phyloP scores from a whole-genome alignment of 192 early-diverging fungal genomes.

The Anaeromyces robustus region DNA sequence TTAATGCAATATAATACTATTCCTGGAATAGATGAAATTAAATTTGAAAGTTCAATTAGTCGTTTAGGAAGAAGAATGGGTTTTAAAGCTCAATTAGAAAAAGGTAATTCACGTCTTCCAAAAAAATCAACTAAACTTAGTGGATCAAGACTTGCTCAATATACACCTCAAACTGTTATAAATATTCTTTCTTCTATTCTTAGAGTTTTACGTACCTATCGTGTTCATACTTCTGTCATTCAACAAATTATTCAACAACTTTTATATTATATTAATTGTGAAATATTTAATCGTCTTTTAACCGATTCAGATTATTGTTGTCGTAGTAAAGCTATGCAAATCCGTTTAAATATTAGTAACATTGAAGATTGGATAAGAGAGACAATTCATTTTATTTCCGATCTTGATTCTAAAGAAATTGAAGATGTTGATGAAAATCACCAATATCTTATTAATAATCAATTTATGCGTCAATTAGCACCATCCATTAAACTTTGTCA shows the following conservation, averaged over 20 bases:
- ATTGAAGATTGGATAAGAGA: constrained; percentile 74
- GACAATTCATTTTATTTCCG: constrained; percentile 18
- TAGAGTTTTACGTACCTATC: constrained; percentile 49
- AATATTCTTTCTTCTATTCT: constrained; percentile 51
- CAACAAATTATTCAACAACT: constrained; percentile 59
- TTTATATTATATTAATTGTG: constrained; percentile 57
- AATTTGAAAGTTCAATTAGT: background rate
- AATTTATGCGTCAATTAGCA: background rate
- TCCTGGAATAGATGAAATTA: background rate
- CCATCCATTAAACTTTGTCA: constrained; percentile 69
- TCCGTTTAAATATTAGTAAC: constrained; percentile 64
- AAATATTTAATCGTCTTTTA: constrained; percentile 77
- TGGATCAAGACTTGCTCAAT: constrained; percentile 26
- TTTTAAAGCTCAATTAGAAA: background rate
- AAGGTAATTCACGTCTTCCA: background rate
- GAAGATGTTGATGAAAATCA: constrained; percentile 21
- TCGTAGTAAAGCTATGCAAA: constrained; percentile 66
- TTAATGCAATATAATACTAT: background rate
- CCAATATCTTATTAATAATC: background rate
- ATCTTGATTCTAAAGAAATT: constrained; percentile 1
- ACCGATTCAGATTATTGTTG: constrained; percentile 53
- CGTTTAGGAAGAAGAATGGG: background rate
- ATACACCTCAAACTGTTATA: constrained; percentile 53
- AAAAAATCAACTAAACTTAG: background rate
- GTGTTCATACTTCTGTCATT: constrained; percentile 58